phyloP scores from a whole-genome alignment of 1,139 yeast species.

The Suhomyces guaymorum region DNA sequence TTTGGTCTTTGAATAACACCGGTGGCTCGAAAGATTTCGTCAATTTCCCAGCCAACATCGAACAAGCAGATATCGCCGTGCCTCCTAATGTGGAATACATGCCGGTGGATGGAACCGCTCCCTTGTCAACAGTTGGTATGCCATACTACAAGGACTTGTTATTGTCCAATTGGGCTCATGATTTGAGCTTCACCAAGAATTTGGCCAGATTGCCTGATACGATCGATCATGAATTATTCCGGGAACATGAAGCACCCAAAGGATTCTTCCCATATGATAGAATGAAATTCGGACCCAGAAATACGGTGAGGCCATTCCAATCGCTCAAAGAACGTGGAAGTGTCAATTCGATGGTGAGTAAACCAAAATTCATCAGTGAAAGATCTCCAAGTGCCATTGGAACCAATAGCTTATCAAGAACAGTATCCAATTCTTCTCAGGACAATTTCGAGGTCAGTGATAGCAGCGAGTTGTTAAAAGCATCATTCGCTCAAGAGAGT shows the following conservation, averaged over 20 bases:
- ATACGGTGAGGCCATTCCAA: conserved; percentile 49
- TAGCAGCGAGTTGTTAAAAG: conserved; percentile 6
- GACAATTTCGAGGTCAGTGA: conserved; percentile 6
- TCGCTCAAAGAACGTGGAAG: conserved; percentile 36
- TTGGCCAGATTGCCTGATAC: conserved; percentile 48
- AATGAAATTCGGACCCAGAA: conserved; percentile 45
- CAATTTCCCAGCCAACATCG: conserved; percentile 51
- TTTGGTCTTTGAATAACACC: conserved; percentile 65
- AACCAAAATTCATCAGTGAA: conserved; percentile 78
- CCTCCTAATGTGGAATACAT: conserved; percentile 26
- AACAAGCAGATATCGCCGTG: conserved; percentile 44
- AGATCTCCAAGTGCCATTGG: conserved; percentile 28
- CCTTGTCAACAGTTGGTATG: conserved; percentile 76
- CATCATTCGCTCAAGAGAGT: conserved; percentile 9
- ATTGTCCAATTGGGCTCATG: conserved; percentile 77
- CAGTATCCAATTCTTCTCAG: conserved; percentile 16
- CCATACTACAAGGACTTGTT: conserved; percentile 82
- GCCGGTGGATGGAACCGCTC: conserved; percentile 43
- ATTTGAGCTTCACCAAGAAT: conserved; percentile 56
- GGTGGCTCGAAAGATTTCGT: conserved; percentile 38
- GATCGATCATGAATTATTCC: conserved; percentile 23
- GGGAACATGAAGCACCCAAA: conserved; percentile 24
- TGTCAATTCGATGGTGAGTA: conserved; percentile 14
- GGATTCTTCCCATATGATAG: conserved; percentile 51
- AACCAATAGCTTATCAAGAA: conserved; percentile 9